Conservation (phyloP, 768 basidiomycete genomes). For the Fomitopsis serialis region DNA sequence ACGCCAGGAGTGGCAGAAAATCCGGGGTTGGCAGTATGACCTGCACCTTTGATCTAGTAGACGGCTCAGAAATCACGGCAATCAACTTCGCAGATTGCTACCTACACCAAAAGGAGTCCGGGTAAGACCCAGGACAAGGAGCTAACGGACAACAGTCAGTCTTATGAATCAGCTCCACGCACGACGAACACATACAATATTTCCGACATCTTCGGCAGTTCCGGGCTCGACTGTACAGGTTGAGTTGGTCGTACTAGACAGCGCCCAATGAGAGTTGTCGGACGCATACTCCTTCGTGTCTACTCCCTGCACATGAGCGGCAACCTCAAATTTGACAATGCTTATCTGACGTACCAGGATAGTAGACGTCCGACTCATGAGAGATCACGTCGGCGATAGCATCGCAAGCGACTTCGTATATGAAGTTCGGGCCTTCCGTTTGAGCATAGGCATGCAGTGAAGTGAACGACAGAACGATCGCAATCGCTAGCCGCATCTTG, state of each 20-base stretch:
- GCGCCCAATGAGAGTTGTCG: not conserved
- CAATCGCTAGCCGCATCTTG: too few relatives aligned
- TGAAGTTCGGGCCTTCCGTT: not conserved
- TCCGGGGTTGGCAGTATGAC: conserved; percentile 19
- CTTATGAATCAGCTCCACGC: not conserved
- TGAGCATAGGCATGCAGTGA: not conserved
- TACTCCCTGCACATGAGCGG: conserved; percentile 18
- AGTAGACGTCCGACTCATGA: not conserved
- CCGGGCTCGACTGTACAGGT: not conserved
- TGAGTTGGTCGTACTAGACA: not conserved
- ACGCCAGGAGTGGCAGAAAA: conserved; percentile 23
- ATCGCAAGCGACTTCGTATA: not conserved
- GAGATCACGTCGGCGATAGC: not conserved
- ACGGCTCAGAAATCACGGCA: not conserved
- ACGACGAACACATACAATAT: not conserved
- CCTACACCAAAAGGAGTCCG: conserved; percentile 51
- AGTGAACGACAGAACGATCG: not conserved
- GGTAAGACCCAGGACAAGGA: conserved; percentile 39
- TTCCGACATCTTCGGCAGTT: not conserved
- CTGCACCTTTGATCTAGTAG: conserved; percentile 20
- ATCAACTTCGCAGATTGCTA: not conserved
- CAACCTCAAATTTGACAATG: not conserved
- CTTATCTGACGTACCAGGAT: not conserved
- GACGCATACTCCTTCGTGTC: not conserved
- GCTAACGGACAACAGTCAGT: conserved; percentile 25